Evolutionary conservation across 2,329 filamentous ascomycete genomes (phyloP), one percentile per base, ranked within the genome.

Genomic region (Ophiobolus disseminans): DNA sequence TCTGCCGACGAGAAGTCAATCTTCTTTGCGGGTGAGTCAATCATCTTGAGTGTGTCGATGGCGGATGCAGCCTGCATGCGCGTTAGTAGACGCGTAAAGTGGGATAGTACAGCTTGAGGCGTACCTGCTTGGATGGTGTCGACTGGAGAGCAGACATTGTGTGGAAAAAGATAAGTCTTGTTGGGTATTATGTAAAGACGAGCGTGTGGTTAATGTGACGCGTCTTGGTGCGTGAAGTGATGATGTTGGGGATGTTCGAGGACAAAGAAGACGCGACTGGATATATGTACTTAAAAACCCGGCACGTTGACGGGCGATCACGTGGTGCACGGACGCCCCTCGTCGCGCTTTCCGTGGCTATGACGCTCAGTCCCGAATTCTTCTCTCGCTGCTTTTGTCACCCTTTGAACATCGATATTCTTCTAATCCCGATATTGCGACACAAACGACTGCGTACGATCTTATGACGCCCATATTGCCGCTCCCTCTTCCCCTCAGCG

Each of bases 1-100:
- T 90, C 82, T 50, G 81, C 81, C 45, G 58, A 58, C 59, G 82
- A 77, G 74, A 96, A 91, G 79, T 89, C 82, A 61, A 94, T 84
- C 83, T 95, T 95, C 87, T 96, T 96, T 58, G 88, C 79, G 36
- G 92, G 91, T 1, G 91, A 94, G 64, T 95, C 90, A 57, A 73
- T 79, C 86, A 97, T 95, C 79, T 93, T 95, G 75, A 97, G 83
- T 64, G 85, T 86, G 76, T 94, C 87, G 70, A 97, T 88, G 66
- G 86, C 91, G 69, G 90, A 87, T 68, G 91, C 89, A 80, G 88
- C 88, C 93, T 97, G 30, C 54, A 53, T 40, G 60, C 49, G 45
- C 57, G 69, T 78, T 66, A 76, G 75, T 75, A 73, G 57, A 55
- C 56, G 65, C 47, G 48, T 63, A 43, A 23, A 64, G 72, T 63